Percentiles rank a stretch among this genome's conserved stretches.
phyloP scores from a whole-genome alignment of 768 basidiomycete genomes.

The Amanita pseudoporphyria region DNA sequence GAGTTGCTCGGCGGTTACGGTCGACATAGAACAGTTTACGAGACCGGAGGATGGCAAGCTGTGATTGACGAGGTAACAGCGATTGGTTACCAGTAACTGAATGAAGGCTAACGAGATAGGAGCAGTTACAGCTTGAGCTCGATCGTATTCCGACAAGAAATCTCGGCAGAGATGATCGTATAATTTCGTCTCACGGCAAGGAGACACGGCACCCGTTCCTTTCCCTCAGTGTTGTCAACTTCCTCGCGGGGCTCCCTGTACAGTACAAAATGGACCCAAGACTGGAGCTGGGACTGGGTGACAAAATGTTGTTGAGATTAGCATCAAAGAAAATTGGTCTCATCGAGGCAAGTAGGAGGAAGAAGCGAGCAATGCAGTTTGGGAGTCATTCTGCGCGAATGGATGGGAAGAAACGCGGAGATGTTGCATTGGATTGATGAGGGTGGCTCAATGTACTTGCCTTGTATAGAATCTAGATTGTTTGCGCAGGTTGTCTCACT shows the following conservation, averaged over 20 bases:
- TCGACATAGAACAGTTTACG: slow-evolving; percentile 74
- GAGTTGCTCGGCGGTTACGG: slow-evolving; percentile 93
- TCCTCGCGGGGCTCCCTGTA: slow-evolving; percentile 71
- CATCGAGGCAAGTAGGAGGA: slow-evolving; percentile 59
- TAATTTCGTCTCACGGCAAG: slow-evolving; percentile 86
- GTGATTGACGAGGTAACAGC: slow-evolving; percentile 67
- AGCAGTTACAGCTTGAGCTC: slow-evolving; percentile 81
- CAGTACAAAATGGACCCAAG: slow-evolving; percentile 76
- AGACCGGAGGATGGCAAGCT: slow-evolving; percentile 57
- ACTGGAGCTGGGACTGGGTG: slow-evolving; percentile 68
- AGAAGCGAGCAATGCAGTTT: slow-evolving; percentile 97
- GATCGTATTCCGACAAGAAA: slow-evolving; percentile 84
- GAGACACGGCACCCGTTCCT: slow-evolving; percentile 91
- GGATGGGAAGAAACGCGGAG: slow-evolving; percentile 57
- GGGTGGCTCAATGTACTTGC: too few species aligned
- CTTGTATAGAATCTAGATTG: slow-evolving; percentile 2
- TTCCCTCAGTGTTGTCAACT: slow-evolving; percentile 67
- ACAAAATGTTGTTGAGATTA: slow-evolving; percentile 78
- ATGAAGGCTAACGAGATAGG: slow-evolving; percentile 1
- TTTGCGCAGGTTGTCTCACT: slow-evolving; percentile 8
- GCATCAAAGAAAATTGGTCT: slow-evolving; percentile 70
- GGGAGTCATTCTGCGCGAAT: slow-evolving; percentile 82
- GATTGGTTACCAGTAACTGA: background rate
- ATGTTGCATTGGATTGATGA: slow-evolving; percentile 24
- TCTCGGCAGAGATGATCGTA: slow-evolving; percentile 88